Conservation (phyloP, 108 stramenopile species). For the Stephanodiscus minutulus region DNA sequence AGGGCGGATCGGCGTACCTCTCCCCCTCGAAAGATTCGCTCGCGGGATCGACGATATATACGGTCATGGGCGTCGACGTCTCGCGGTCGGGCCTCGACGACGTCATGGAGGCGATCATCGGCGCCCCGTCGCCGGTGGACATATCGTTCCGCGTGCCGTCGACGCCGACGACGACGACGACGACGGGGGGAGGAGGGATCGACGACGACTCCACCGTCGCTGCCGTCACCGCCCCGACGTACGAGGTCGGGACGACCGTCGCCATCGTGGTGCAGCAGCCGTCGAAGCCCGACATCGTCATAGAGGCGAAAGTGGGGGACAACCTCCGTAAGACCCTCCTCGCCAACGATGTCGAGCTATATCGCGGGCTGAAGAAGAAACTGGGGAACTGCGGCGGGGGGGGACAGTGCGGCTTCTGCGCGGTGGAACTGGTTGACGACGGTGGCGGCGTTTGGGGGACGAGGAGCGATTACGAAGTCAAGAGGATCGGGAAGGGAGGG, state of each 20-base stretch:
- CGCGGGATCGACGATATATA: conserved; percentile 39
- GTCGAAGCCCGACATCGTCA: conserved; percentile 47
- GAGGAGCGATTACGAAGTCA: conserved; percentile 73
- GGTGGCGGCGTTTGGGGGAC: conserved; percentile 64
- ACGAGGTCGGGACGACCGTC: conserved; percentile 62
- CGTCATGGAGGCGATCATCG: conserved; percentile 71
- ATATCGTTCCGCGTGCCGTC: conserved; percentile 45
- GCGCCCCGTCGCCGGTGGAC: conserved; percentile 64
- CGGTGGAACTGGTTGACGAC: conserved; percentile 52
- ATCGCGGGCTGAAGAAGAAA: conserved; percentile 78
- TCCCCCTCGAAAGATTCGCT: conserved; percentile 46
- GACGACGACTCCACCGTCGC: conserved; percentile 9
- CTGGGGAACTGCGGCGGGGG: conserved; percentile 80
- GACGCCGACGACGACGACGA: not conserved
- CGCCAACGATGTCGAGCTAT: conserved; percentile 74
- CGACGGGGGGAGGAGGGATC: not conserved
- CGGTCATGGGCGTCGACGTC: conserved; percentile 67
- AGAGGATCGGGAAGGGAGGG: conserved; percentile 55
- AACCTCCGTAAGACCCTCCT: conserved; percentile 69
- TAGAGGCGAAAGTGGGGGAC: conserved; percentile 79
- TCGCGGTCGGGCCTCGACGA: conserved; percentile 63
- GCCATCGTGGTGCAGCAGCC: conserved; percentile 63
- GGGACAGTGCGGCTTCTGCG: conserved; percentile 82
- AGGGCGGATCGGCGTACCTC: conserved; percentile 63
- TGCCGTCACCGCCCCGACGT: conserved; percentile 18